Evolutionary conservation across 2,329 filamentous ascomycete genomes (phyloP).

Genomic region (Thermochaetoides dissita): DNA sequence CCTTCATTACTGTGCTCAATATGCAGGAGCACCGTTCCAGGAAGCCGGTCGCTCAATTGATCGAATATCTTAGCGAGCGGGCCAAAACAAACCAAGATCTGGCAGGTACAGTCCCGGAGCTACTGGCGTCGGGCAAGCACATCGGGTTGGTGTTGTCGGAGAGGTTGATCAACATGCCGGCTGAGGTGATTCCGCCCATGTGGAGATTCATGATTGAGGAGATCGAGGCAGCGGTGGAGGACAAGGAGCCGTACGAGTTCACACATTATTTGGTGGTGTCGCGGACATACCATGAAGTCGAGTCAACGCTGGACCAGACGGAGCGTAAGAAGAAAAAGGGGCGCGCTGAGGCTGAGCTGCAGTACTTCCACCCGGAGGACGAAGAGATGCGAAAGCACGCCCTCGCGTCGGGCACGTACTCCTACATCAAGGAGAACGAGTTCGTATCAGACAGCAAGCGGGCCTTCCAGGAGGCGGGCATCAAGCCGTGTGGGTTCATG

Average conservation of each 20-base stretch:
- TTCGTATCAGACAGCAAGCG: conserved; percentile 79
- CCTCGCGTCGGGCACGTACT: conserved; percentile 52
- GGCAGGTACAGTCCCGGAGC: conserved; percentile 41
- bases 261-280: conserved; percentile 84
- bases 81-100: conserved; percentile 37
- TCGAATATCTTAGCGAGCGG: conserved; percentile 53
- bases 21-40: conserved; percentile 65
- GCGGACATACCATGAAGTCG: conserved; percentile 83
- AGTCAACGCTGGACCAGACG: conserved; percentile 60
- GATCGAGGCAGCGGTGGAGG: conserved; percentile 73
- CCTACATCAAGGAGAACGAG: conserved; percentile 71
- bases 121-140: conserved; percentile 40
- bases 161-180: conserved; percentile 90
- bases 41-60: conserved; percentile 55
- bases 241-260: conserved; percentile 85
- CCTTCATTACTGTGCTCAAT: conserved; percentile 80
- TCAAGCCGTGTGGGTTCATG: conserved; percentile 71
- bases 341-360: conserved; percentile 46
- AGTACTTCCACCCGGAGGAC: conserved; percentile 94
- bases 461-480: conserved; percentile 85
- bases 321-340: conserved; percentile 54
- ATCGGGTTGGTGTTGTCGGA: conserved; percentile 84
- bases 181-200: conserved; percentile 82
- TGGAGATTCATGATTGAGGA: conserved; percentile 91
- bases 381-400: conserved; percentile 74